Conservation (phyloP, 768 basidiomycete species). For the Rhizopogon salebrosus region DNA sequence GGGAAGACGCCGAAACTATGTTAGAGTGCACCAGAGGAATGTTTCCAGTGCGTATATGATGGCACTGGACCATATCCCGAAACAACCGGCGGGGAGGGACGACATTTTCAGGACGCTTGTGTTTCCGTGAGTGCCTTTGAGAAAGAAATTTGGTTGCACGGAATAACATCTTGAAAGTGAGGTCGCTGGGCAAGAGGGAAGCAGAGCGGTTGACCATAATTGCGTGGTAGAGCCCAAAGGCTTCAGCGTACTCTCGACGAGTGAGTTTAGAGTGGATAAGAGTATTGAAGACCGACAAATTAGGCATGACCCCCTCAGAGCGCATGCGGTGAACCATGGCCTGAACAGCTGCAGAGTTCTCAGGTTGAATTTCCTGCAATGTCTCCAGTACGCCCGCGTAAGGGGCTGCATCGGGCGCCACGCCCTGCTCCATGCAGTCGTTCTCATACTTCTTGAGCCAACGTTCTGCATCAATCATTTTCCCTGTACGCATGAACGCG, state of each 20-base stretch:
- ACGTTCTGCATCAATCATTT: slow-evolving; percentile 22
- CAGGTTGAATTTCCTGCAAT: slow-evolving; percentile 26
- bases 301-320: slow-evolving; percentile 30
- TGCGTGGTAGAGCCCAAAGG: slow-evolving; percentile 39
- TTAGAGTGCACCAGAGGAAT: slow-evolving; percentile 17
- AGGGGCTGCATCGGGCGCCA: slow-evolving; percentile 17
- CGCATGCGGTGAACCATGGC: slow-evolving; percentile 36
- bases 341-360: slow-evolving; percentile 26
- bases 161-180: slow-evolving; percentile 43
- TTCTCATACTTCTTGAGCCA: slow-evolving; percentile 25
- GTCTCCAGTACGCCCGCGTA: slow-evolving; percentile 37
- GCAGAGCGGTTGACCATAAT: slow-evolving; percentile 30
- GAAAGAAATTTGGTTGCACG: slow-evolving; percentile 18
- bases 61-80: slow-evolving; percentile 38
- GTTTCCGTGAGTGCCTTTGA: slow-evolving; percentile 17
- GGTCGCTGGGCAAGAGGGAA: slow-evolving; percentile 33
- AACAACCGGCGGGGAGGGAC: slow-evolving; percentile 38
- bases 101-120: slow-evolving; percentile 15
- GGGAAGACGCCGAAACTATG: slow-evolving; percentile 26
- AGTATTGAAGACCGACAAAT: slow-evolving; percentile 42
- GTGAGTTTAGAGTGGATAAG: slow-evolving; percentile 39
- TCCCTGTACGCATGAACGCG: slow-evolving; percentile 28
- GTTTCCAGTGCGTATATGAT: slow-evolving; percentile 17
- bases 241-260: slow-evolving; percentile 25
- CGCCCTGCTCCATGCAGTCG: slow-evolving; percentile 13